phyloP scores from a whole-genome alignment of 495 filamentous ascomycete genomes.

The Rostrohypoxylon terebratum region DNA sequence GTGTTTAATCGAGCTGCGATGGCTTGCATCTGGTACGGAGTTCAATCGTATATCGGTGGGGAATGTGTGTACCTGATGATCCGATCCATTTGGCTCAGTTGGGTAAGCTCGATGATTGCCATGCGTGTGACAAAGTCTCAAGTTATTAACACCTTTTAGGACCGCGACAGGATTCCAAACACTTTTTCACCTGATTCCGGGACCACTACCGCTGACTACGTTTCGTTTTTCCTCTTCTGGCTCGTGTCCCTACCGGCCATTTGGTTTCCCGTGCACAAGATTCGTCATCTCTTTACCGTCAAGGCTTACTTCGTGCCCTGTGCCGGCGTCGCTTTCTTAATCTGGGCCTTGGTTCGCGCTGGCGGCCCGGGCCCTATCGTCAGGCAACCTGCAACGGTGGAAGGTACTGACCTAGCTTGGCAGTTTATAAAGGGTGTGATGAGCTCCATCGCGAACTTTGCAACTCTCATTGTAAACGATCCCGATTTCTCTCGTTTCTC shows the following conservation, averaged over 20 bases:
- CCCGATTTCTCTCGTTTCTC: slow-evolving; percentile 94
- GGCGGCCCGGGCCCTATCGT: slow-evolving; percentile 89
- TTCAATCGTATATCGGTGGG: slow-evolving; percentile 87
- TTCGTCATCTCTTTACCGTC: slow-evolving; percentile 90
- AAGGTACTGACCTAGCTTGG: slow-evolving; percentile 82
- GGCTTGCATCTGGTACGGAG: slow-evolving; percentile 90
- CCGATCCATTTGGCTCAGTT: slow-evolving; percentile 77
- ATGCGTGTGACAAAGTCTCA: neutral
- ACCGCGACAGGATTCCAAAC: slow-evolving; percentile 70
- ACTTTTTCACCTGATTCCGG: slow-evolving; percentile 72
- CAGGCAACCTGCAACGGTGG: slow-evolving; percentile 70
- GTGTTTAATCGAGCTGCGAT: slow-evolving; percentile 90
- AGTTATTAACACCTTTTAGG: slow-evolving; percentile 47
- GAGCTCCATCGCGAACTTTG: slow-evolving; percentile 92
- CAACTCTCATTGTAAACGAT: slow-evolving; percentile 86
- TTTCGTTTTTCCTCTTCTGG: slow-evolving; percentile 90
- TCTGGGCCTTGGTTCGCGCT: slow-evolving; percentile 87
- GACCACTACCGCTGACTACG: slow-evolving; percentile 79
- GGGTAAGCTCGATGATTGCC: slow-evolving; percentile 48
- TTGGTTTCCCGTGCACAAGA: slow-evolving; percentile 81
- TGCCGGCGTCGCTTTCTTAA: slow-evolving; percentile 88
- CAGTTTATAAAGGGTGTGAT: slow-evolving; percentile 85
- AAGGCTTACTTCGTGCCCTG: slow-evolving; percentile 88
- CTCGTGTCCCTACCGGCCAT: slow-evolving; percentile 81
- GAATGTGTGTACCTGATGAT: slow-evolving; percentile 87